These are phyloP conservation scores for Populus simonii DNA, from an alignment of 345 rosid species.

Conservation along the genomic window DNA sequence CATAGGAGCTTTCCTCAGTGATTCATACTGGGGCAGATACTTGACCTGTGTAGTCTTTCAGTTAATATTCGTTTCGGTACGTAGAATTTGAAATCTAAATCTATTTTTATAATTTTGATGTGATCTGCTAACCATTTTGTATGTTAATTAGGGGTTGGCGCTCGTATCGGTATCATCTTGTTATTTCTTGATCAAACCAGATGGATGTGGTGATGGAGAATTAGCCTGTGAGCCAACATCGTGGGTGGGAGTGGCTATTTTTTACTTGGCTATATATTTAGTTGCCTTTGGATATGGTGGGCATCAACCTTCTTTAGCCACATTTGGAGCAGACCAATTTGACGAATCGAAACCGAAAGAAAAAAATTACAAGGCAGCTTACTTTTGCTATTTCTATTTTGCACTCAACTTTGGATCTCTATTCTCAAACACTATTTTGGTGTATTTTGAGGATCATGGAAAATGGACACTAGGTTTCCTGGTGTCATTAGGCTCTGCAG, in stretches of 20 bases:
- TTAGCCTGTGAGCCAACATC: conserved; percentile 41
- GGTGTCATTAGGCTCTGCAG: conserved; percentile 55
- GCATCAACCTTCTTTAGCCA: conserved; percentile 83
- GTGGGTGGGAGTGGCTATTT: conserved; percentile 37
- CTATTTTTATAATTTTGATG: not conserved
- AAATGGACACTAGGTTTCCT: conserved; percentile 67
- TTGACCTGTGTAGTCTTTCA: conserved; percentile 64
- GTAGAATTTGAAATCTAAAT: not conserved
- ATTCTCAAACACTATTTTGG: conserved; percentile 71
- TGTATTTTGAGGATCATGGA: conserved; percentile 65
- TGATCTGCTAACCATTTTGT: not conserved
- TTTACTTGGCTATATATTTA: conserved; percentile 64
- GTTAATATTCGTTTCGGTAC: conserved; percentile 47
- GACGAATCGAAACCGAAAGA: conserved; percentile 41
- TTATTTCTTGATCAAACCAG: conserved; percentile 62
- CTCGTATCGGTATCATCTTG: conserved; percentile 58
- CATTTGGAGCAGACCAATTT: conserved; percentile 85
- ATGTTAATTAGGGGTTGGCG: conserved; percentile 47
- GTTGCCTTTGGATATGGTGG: conserved; percentile 91
- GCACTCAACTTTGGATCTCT: conserved; percentile 69
- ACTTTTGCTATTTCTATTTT: conserved; percentile 75
- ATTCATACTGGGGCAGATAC: conserved; percentile 95
- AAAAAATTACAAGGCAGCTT: conserved; percentile 42
- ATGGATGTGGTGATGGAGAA: conserved; percentile 64
- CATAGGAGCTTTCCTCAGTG: conserved; percentile 88